Percentiles rank a stretch among this genome's conserved stretches.
Conservation (phyloP, 23 red algal species). For the Gracilariopsis chorda region DNA sequence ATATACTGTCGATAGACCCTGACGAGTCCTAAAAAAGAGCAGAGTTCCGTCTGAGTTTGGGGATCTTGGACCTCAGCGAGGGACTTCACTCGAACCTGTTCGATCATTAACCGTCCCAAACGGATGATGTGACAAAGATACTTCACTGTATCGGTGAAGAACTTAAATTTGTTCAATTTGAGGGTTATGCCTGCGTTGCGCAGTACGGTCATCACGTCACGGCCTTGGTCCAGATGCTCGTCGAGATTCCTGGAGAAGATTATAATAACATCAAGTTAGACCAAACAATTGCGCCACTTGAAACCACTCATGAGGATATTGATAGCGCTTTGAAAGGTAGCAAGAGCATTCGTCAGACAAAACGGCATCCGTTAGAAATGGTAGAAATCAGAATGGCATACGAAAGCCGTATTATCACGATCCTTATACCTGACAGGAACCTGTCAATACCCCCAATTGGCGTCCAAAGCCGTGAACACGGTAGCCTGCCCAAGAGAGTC, state of each 20-base stretch:
- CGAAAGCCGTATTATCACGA: background rate
- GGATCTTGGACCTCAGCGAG: background rate
- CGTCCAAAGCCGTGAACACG: background rate
- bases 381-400: background rate
- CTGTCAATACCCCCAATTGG: constrained; percentile 23
- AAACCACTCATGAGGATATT: background rate
- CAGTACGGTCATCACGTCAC: background rate
- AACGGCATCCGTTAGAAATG: constrained; percentile 8
- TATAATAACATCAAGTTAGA: constrained; percentile 32
- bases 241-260: background rate
- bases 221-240: background rate
- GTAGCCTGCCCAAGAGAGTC: background rate
- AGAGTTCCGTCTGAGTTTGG: background rate
- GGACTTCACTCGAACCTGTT: background rate
- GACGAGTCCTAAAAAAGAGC: background rate
- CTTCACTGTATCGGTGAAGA: constrained; percentile 4
- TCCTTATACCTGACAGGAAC: background rate
- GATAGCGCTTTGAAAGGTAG: constrained; percentile 14
- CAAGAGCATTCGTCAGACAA: constrained; percentile 11
- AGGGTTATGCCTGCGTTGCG: background rate
- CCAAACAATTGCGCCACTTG: background rate
- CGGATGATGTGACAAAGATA: constrained; percentile 22
- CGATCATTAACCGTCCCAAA: background rate
- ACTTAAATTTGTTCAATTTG: constrained; percentile 16
- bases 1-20: constrained; percentile 5